phyloP scores from a whole-genome alignment of 1,284 basidiomycete species.

The Heterobasidion occidentale region DNA sequence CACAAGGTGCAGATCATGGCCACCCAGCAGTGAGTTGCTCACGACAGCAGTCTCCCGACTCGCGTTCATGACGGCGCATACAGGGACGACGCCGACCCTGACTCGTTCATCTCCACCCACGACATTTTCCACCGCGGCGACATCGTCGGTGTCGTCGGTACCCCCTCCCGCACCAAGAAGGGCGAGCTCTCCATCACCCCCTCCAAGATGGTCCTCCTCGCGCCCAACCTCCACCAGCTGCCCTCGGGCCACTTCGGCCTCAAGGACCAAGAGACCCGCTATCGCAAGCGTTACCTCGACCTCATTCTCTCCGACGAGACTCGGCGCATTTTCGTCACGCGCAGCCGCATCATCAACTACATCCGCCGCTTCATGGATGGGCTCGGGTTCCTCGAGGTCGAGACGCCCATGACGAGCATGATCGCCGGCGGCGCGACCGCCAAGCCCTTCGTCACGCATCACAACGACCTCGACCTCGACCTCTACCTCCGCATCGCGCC shows the following conservation, averaged over 20 bases:
- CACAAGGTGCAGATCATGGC: slow-evolving; percentile 95
- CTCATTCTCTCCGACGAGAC: slow-evolving; percentile 93
- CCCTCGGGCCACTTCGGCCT: slow-evolving; percentile 87
- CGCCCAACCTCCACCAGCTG: slow-evolving; percentile 94
- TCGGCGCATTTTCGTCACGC: slow-evolving; percentile 87
- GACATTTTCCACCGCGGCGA: slow-evolving; percentile 92
- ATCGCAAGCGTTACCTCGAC: slow-evolving; percentile 98
- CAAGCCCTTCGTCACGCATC: slow-evolving; percentile 98
- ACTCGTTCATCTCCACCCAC: slow-evolving; percentile 70
- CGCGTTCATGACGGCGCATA: not conserved
- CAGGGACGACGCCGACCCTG: slow-evolving; percentile 66
- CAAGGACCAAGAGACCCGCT: slow-evolving; percentile 95
- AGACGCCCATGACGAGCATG: slow-evolving; percentile 98
- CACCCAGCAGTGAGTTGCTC: slow-evolving; percentile 66
- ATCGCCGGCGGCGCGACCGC: slow-evolving; percentile 96
- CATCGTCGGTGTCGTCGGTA: slow-evolving; percentile 89
- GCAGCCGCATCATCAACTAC: slow-evolving; percentile 85
- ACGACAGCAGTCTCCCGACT: not conserved
- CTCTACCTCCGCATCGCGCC: slow-evolving; percentile 98
- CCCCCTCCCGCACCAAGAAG: slow-evolving; percentile 90
- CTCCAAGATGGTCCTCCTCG: slow-evolving; percentile 78
- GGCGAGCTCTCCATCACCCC: slow-evolving; percentile 93
- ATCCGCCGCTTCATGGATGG: slow-evolving; percentile 87
- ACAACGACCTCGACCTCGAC: slow-evolving; percentile 97
- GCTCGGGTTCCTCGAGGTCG: slow-evolving; percentile 96